phyloP scores from a whole-genome alignment of 1,139 yeast species.

The Debaryomyces nepalensis region DNA sequence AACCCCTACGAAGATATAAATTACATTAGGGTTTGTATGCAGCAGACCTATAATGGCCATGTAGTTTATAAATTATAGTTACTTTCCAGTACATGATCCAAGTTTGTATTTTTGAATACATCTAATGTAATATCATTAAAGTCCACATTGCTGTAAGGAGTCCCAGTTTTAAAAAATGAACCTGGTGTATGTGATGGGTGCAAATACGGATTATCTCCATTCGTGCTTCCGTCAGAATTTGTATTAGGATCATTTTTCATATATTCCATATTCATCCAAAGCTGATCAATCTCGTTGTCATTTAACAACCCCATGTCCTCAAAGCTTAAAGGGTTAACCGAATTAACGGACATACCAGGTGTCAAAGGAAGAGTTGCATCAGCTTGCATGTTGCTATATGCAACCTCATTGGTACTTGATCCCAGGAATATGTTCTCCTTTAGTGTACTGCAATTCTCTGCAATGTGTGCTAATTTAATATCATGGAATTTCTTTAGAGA shows the following conservation, averaged over 20 bases:
- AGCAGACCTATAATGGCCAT: too few relatives aligned
- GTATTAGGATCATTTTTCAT: constrained; percentile 26
- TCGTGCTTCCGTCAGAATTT: background rate
- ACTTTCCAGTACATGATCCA: background rate
- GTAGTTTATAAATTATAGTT: background rate
- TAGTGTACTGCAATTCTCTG: background rate
- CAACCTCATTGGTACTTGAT: too few relatives aligned
- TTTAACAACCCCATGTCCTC: constrained; percentile 29
- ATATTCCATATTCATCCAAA: constrained; percentile 41
- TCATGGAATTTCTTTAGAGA: background rate
- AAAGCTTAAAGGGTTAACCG: constrained; percentile 18
- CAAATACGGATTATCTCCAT: background rate
- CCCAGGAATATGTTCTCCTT: too few relatives aligned
- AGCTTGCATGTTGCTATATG: background rate
- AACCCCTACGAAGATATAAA: background rate
- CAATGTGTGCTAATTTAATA: background rate
- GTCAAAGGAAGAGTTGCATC: background rate
- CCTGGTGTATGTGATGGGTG: constrained; percentile 1
- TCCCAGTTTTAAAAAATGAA: too few relatives aligned
- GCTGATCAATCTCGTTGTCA: constrained; percentile 40
- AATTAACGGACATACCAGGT: constrained; percentile 5
- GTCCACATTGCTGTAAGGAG: background rate
- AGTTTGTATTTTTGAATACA: background rate
- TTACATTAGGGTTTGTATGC: constrained; percentile 4
- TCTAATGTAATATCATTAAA: background rate